These are phyloP conservation scores for Termitomyces sp. DNA, from an alignment of 768 basidiomycete genomes.

Conservation along the genomic window DNA sequence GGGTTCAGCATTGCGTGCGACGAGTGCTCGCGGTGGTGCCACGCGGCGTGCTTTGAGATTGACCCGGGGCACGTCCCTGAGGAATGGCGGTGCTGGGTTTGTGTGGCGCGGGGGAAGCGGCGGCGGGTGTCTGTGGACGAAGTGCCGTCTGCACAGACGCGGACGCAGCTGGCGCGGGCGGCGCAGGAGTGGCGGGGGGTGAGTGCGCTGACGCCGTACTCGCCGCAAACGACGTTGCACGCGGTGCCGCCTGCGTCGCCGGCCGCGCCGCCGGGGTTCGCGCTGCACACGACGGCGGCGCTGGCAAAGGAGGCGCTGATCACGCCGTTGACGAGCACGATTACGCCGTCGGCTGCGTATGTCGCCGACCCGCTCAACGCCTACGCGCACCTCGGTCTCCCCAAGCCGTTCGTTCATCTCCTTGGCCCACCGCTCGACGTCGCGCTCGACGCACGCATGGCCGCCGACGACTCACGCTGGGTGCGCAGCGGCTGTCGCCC, in stretches of 20 bases:
- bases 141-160: conserved; percentile 33
- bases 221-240: conserved; percentile 1
- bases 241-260: conserved; percentile 5
- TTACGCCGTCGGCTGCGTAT: conserved; percentile 65
- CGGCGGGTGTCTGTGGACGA: background rate
- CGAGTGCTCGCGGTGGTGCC: conserved; percentile 70
- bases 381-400: conserved; percentile 78
- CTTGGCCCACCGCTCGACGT: conserved; percentile 73
- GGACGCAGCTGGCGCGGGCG: conserved; percentile 47
- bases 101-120: conserved; percentile 25
- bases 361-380: conserved; percentile 78
- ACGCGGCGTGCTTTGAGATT: conserved; percentile 72
- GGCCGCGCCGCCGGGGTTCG: conserved; percentile 40
- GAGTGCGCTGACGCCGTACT: conserved; percentile 36
- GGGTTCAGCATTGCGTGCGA: conserved; percentile 81
- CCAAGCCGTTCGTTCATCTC: conserved; percentile 79
- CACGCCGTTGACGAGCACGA: conserved; percentile 55
- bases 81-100: conserved; percentile 72
- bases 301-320: conserved; percentile 53
- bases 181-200: conserved; percentile 66
- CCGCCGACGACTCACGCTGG: conserved; percentile 59
- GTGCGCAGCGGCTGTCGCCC: conserved; percentile 61
- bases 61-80: conserved; percentile 57
- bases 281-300: conserved; percentile 56
- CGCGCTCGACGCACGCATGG: conserved; percentile 73